Base-by-base conservation (phyloP, 768 basidiomycete genomes). In the Mycena leptocephala region DNA sequence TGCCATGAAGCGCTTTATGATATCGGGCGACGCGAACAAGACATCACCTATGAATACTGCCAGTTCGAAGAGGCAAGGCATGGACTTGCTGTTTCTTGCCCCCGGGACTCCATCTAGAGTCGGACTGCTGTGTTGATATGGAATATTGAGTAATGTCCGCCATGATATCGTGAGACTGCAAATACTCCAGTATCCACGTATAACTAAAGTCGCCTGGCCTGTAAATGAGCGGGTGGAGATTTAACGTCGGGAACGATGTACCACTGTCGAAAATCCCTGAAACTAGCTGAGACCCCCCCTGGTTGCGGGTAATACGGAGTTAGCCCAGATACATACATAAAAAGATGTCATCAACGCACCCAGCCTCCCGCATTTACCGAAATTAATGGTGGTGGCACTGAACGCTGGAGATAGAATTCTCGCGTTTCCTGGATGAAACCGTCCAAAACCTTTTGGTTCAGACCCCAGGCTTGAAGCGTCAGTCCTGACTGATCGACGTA, bases 171-270 rank as follows among this genome's bases (percentile, higher is more conserved):
- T 64, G 62, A 22, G 61, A 37, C 37, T 72, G 71, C 24, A 72
- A 35, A 35, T 64, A 72, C 24, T 63, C 71, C 22, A 53, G 39
- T 33, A 72, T 72, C 71, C 71, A 72, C 2, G 62, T 64, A 24
- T 33, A 55, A 28, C 71, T 72, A 33, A 72, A 64, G 30, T 72
- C 71, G 5, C 28, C 71, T 71, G 70, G 4, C 2, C 43, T 9
- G 24, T 6, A 22, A 43, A 16, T 56, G 37, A 48, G 39, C 10
- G 28, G 18, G 39, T 30, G 4, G 28, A 56, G 4, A 11, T 37
- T 6, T 16, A 8, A 28, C 59, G 30, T 14, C 24, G 22, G 10
- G 18, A 13, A 62, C 30, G 20, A 67, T 9, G 13, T 37, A 51
- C 70, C 58, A 22, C n/a, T 32, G 10, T 64, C 35, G 59, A 72